Conservation (phyloP, 1,284 basidiomycete genomes). For the Austroboletus niveus region DNA sequence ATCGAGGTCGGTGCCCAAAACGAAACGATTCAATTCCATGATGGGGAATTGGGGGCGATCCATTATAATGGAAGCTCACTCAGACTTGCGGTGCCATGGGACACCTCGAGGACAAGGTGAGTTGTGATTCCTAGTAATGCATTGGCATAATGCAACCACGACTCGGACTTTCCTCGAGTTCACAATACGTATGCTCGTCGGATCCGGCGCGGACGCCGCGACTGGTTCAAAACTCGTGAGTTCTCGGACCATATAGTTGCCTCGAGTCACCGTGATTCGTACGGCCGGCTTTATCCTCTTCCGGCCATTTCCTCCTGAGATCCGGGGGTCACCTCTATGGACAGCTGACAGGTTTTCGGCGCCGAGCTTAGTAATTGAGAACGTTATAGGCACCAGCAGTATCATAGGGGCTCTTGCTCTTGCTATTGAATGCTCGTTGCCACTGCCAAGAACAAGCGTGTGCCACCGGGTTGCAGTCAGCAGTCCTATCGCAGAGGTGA, state of each 20-base stretch:
- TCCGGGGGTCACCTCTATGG: too few relatives aligned
- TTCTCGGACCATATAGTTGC: too few relatives aligned
- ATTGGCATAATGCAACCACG: background rate
- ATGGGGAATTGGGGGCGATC: background rate
- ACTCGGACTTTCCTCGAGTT: too few relatives aligned
- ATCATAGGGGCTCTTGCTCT: background rate
- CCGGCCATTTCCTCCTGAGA: too few relatives aligned
- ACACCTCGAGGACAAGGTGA: conserved; percentile 20
- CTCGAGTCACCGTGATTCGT: too few relatives aligned
- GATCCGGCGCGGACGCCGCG: too few relatives aligned
- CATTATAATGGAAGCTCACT: background rate
- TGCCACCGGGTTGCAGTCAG: too few relatives aligned
- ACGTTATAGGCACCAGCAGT: background rate
- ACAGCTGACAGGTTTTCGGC: too few relatives aligned
- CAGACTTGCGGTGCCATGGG: background rate
- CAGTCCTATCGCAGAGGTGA: background rate
- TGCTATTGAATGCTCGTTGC: background rate
- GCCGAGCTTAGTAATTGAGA: background rate
- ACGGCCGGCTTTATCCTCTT: too few relatives aligned
- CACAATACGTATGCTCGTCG: too few relatives aligned
- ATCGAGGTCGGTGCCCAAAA: conserved; percentile 3
- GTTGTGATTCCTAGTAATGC: conserved; percentile 5
- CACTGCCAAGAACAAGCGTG: background rate
- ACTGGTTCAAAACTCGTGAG: too few relatives aligned
- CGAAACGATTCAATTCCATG: too few relatives aligned